Percentiles rank a stretch among this genome's conserved stretches.
phyloP scores from a whole-genome alignment of 108 stramenopile species.

The Nannochloropsis granulata region DNA sequence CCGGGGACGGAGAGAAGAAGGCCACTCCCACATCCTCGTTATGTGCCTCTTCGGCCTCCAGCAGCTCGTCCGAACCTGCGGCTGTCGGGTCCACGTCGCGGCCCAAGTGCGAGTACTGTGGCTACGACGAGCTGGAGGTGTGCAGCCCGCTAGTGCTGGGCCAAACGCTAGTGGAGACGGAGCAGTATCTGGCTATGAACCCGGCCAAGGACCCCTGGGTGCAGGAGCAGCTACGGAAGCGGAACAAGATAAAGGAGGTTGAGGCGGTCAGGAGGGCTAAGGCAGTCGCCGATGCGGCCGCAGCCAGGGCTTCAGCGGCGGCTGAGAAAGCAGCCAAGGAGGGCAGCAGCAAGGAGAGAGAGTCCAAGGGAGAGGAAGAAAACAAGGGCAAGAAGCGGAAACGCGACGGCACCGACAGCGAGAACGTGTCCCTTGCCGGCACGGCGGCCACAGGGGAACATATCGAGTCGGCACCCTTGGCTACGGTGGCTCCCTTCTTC shows the following conservation, averaged over 20 bases:
- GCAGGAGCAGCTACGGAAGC: not conserved
- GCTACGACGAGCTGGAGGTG: not conserved
- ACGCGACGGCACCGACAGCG: not conserved
- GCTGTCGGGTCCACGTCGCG: not conserved
- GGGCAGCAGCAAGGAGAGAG: too few relatives aligned
- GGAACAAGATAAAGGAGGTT: not conserved
- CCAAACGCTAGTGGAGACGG: constrained; percentile 4
- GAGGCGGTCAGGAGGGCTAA: not conserved
- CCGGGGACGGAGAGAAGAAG: not conserved
- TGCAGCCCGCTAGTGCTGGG: constrained; percentile 17
- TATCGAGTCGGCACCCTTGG: not conserved
- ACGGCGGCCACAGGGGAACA: not conserved
- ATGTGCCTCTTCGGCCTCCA: not conserved
- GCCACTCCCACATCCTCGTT: not conserved
- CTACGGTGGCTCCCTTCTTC: not conserved
- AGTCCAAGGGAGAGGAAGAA: not conserved
- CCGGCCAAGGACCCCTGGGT: too few relatives aligned
- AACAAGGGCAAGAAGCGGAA: not conserved
- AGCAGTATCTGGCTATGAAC: not conserved
- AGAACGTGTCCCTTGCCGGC: not conserved
- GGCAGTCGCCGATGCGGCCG: not conserved
- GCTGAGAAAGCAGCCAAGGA: not conserved
- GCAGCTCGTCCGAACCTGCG: not conserved
- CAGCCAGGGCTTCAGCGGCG: not conserved
- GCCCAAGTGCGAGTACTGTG: constrained; percentile 14